Evolutionary conservation across 108 stramenopile species (phyloP).

Genomic region (Skeletonema menzelii): DNA sequence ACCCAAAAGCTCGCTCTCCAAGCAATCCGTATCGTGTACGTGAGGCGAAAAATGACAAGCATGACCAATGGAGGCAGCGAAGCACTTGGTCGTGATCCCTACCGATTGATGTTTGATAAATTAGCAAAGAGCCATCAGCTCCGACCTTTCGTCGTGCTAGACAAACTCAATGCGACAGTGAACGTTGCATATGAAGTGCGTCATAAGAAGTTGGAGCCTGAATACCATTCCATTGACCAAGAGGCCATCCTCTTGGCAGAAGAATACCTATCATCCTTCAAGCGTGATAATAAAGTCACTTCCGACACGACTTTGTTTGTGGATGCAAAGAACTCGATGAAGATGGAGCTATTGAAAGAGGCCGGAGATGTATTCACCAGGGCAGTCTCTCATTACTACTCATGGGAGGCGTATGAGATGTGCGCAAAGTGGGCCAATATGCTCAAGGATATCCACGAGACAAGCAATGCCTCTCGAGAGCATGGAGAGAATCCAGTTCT

Average conservation of each 20-base stretch:
- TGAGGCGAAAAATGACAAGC: slow-evolving; percentile 19
- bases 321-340: slow-evolving; percentile 2
- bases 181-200: slow-evolving; percentile 17
- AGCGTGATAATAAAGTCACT: not conserved
- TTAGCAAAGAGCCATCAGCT: slow-evolving; percentile 17
- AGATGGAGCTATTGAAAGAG: slow-evolving; percentile 18
- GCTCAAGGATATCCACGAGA: slow-evolving; percentile 11
- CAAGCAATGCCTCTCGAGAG: not conserved
- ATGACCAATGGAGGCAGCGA: not conserved
- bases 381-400: slow-evolving; percentile 39
- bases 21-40: slow-evolving; percentile 27
- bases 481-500: not conserved
- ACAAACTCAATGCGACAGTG: slow-evolving; percentile 35
- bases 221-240: slow-evolving; percentile 1
- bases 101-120: slow-evolving; percentile 22
- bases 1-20: slow-evolving; percentile 28
- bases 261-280: slow-evolving; percentile 14
- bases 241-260: slow-evolving; percentile 19
- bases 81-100: slow-evolving; percentile 16
- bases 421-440: slow-evolving; percentile 33
- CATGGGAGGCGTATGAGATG: slow-evolving; percentile 13
- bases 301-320: slow-evolving; percentile 27
- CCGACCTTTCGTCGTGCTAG: slow-evolving; percentile 28
- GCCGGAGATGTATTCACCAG: slow-evolving; percentile 20
- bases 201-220: not conserved